Evolutionary conservation across 805 yeast genomes (phyloP).

Genomic region (Komagataella mondaviorum): DNA sequence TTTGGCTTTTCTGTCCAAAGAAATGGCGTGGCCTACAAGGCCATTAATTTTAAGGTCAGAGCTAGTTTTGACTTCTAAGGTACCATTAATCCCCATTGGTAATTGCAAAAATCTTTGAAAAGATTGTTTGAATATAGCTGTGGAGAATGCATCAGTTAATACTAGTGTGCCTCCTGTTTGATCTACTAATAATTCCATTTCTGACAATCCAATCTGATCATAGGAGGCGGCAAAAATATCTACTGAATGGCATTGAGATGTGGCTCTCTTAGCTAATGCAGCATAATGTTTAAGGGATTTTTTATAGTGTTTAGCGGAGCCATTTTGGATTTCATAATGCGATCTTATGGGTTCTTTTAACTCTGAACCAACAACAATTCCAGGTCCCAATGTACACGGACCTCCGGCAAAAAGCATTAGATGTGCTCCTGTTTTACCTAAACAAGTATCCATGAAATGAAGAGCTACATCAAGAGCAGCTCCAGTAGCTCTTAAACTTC

Average conservation of each 20-base stretch:
- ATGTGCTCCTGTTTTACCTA: conserved; percentile 38
- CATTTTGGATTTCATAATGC: conserved; percentile 44
- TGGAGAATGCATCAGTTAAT: conserved; percentile 50
- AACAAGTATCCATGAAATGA: conserved; percentile 21
- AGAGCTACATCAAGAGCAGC: conserved; percentile 39
- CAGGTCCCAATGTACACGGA: conserved; percentile 56
- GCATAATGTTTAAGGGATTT: conserved; percentile 34
- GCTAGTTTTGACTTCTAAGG: conserved; percentile 41
- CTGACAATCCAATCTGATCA: conserved; percentile 56
- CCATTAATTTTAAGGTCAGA: conserved; percentile 41
- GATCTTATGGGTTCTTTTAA: conserved; percentile 55
- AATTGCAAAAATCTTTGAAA: conserved; percentile 29
- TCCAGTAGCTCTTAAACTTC: conserved; percentile 46
- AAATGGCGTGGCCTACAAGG: conserved; percentile 47
- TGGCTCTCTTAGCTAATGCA: conserved; percentile 30
- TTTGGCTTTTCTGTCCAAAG: conserved; percentile 21
- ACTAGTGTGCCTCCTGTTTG: conserved; percentile 53
- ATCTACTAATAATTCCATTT: conserved; percentile 45
- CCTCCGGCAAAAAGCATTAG: conserved; percentile 46
- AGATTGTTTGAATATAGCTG: conserved; percentile 58
- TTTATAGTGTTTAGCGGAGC: conserved; percentile 25
- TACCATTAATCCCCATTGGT: conserved; percentile 44
- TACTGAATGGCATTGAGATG: conserved; percentile 37
- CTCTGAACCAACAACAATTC: conserved; percentile 38
- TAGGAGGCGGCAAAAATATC: conserved; percentile 52